Percentiles rank a stretch among this genome's conserved stretches.
Evolutionary conservation across 2,329 filamentous ascomycete species (phyloP).

Genomic region (Fusarium brachygibbosum): DNA sequence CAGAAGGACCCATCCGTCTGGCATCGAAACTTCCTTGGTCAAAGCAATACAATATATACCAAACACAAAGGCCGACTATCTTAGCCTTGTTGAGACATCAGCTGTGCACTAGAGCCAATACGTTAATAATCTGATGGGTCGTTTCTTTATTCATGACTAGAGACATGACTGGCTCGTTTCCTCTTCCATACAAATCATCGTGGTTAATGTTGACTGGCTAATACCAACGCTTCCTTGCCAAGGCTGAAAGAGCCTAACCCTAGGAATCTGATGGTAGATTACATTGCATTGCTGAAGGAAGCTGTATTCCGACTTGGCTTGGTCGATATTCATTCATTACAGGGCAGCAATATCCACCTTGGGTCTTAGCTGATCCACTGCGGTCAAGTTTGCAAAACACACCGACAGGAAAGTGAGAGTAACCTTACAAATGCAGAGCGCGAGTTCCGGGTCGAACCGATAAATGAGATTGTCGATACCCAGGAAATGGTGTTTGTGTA

Average conservation of each 20-base stretch:
- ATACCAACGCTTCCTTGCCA: not conserved
- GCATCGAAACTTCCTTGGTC: not conserved
- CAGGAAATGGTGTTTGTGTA: not conserved
- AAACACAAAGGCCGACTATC: not conserved
- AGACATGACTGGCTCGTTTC: not conserved
- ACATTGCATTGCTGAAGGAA: not conserved
- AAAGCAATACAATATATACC: conserved; percentile 2
- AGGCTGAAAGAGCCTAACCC: not conserved
- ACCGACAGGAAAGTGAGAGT: not conserved
- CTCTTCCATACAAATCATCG: not conserved
- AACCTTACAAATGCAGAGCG: not conserved
- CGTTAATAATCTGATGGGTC: not conserved
- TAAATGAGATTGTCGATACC: conserved; percentile 1
- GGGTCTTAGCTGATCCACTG: conserved; percentile 1
- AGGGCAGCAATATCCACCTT: conserved; percentile 3
- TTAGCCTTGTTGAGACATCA: not conserved
- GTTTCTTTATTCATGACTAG: not conserved
- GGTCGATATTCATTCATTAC: not conserved
- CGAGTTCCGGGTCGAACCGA: not conserved
- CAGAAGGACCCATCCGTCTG: no score
- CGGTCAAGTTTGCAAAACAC: not conserved
- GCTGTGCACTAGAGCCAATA: not conserved
- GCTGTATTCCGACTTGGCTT: not conserved
- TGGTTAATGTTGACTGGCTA: not conserved
- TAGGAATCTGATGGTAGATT: not conserved